phyloP scores from a whole-genome alignment of 768 basidiomycete genomes.

The Lactifluus subvellereus region DNA sequence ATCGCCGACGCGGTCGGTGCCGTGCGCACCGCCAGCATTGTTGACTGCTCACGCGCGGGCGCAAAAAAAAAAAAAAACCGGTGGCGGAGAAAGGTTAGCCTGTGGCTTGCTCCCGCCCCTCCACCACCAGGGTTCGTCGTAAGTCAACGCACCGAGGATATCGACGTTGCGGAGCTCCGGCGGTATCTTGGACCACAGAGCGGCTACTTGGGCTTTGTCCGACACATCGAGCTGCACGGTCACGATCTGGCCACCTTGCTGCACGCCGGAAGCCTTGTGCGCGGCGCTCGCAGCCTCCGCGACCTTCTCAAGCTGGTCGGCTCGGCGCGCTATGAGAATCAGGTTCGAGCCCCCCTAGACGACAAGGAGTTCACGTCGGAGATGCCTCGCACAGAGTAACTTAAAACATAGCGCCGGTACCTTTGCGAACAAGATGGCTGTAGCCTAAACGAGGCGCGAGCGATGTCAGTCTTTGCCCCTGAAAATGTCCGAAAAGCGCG shows the following conservation, averaged over 20 bases:
- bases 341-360: slow-evolving; percentile 78
- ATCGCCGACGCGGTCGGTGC: slow-evolving; percentile 80
- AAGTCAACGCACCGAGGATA: slow-evolving; percentile 58
- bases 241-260: slow-evolving; percentile 73
- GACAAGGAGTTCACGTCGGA: neutral
- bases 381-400: neutral
- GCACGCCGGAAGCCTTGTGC: slow-evolving; percentile 64
- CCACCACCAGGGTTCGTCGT: neutral
- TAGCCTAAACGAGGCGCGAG: slow-evolving; percentile 46
- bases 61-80: neutral
- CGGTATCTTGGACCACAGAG: slow-evolving; percentile 68
- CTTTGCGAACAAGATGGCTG: slow-evolving; percentile 86
- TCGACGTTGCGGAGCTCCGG: slow-evolving; percentile 67
- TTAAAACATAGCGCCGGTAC: slow-evolving; percentile 34
- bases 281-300: slow-evolving; percentile 60
- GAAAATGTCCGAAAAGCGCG: slow-evolving; percentile 27
- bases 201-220: slow-evolving; percentile 64
- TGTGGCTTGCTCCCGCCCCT: neutral
- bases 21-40: slow-evolving; percentile 88
- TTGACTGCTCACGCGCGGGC: slow-evolving; percentile 39
- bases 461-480: neutral
- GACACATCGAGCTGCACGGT: slow-evolving; percentile 73
- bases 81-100: neutral
- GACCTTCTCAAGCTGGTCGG: slow-evolving; percentile 66
- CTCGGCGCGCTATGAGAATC: slow-evolving; percentile 75